Evolutionary conservation across 2,329 filamentous ascomycete species (phyloP).

Genomic region (Macrophomina tecta): DNA sequence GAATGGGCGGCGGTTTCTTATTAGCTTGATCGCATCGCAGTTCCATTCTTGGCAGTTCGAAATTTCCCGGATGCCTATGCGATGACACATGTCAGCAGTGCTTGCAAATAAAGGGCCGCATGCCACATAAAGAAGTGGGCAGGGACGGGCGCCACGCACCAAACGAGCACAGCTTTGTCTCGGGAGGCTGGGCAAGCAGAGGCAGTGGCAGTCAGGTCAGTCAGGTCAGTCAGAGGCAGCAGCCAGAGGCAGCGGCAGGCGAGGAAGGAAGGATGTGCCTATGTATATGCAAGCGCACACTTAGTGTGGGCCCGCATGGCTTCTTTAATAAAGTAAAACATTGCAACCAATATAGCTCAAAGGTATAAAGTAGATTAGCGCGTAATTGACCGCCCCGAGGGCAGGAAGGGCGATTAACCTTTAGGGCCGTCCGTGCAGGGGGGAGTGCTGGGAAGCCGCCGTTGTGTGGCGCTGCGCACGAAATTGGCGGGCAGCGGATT

Average conservation of each 20-base stretch:
- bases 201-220: not conserved
- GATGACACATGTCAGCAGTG: conserved; percentile 30
- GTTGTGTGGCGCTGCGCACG: conserved; percentile 31
- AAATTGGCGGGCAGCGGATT: conserved; percentile 21
- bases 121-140: conserved; percentile 24
- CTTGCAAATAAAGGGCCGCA: conserved; percentile 20
- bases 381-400: conserved; percentile 41
- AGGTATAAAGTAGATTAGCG: conserved; percentile 32
- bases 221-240: no score
- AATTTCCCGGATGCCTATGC: conserved; percentile 41
- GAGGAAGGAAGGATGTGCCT: conserved; percentile 46
- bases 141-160: conserved; percentile 25
- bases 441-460: conserved; percentile 29
- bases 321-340: conserved; percentile 40
- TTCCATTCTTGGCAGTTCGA: conserved; percentile 48
- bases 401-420: conserved; percentile 40
- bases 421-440: conserved; percentile 41
- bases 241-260: conserved; percentile 29
- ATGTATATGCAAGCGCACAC: conserved; percentile 29
- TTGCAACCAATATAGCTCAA: conserved; percentile 29
- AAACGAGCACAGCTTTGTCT: conserved; percentile 24
- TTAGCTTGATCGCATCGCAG: conserved; percentile 42
- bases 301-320: conserved; percentile 23
- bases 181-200: conserved; percentile 17
- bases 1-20: conserved; percentile 30